These are phyloP conservation scores for Crithidia acanthocephali DNA, from an alignment of 208 protist species.

Conservation along the genomic window DNA sequence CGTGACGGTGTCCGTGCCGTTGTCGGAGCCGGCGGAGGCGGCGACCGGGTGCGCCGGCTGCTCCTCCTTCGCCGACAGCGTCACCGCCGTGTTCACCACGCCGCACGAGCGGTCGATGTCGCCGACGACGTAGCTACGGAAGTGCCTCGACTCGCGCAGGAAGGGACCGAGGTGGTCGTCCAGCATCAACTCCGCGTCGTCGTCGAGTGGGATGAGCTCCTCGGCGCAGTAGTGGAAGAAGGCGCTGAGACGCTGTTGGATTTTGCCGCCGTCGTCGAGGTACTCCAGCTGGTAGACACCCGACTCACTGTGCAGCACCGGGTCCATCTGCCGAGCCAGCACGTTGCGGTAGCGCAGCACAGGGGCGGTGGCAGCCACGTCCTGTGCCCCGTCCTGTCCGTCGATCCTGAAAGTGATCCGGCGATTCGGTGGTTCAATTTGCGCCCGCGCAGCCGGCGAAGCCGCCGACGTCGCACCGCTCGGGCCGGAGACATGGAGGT, in stretches of 20 bases:
- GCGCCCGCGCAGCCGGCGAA: background rate
- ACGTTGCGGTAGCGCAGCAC: background rate
- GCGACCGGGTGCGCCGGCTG: background rate
- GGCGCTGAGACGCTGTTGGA: slow-evolving; percentile 4
- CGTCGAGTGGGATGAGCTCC: background rate
- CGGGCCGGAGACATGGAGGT: background rate
- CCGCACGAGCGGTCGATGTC: slow-evolving; percentile 4
- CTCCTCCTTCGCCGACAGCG: slow-evolving; percentile 6
- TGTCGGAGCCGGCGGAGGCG: slow-evolving; percentile 1
- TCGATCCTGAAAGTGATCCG: slow-evolving; percentile 9
- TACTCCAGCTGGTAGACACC: slow-evolving; percentile 11
- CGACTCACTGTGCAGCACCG: slow-evolving; percentile 7
- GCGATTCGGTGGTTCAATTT: background rate
- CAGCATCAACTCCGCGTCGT: background rate
- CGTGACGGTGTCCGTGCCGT: slow-evolving; percentile 2
- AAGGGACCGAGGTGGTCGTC: slow-evolving; percentile 4
- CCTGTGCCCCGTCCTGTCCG: background rate
- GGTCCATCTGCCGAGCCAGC: background rate
- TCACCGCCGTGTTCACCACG: slow-evolving; percentile 17
- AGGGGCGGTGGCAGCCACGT: background rate
- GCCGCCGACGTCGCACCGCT: background rate
- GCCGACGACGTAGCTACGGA: slow-evolving; percentile 8
- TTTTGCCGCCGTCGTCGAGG: slow-evolving; percentile 14
- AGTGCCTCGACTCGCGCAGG: slow-evolving; percentile 8
- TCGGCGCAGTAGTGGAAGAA: slow-evolving; percentile 16